Evolutionary conservation across 371 early-diverging fungal species (phyloP), one percentile per base, ranked within the genome.

Genomic region (Mortierella sp.): DNA sequence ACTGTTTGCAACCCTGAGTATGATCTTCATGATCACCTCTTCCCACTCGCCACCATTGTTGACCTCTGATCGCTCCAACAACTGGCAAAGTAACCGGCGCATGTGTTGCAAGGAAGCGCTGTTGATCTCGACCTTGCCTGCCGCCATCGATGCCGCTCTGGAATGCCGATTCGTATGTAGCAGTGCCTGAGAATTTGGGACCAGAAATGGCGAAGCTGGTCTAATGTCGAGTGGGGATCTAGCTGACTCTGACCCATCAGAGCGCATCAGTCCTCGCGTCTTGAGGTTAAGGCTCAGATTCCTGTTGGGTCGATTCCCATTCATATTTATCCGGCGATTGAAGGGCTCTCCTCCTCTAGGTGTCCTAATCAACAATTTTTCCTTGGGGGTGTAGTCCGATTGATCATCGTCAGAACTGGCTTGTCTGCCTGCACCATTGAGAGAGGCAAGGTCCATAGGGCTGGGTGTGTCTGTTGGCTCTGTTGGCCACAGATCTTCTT

Each of bases 21-120:
- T 73, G 41, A 95, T 62, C 18, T 83, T 80, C 71, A 90, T 83
- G 46, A 96, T 80, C 1, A 94, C 87, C 0, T 83, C 83, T 30
- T 91, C 92, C 95, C 96, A 96, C 9, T 81, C 87, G 21, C 80
- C 71, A 10, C 64, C 61, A 18, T 71, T 54, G 10, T 79, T 66
- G 7, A 72, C 73, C 5, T 80, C 78, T 27, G 64, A 72, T 5
- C 82, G 81, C 23, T 27, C 53, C 42, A 80, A 66, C 3, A 80
- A 60, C 68, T 93, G 92, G 7, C 83, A 61, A 28, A 94, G 78
- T 34, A 93, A 79, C 10, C 81, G 79, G 2, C 87, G 82, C 66
- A 92, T 85, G 58, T 94, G 93, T 26, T 81, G 78, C 8, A 90
- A 67, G 16, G 92, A 90, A 19, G 87, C 88, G 4, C 81, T 80